Conservation (phyloP, 2,329 filamentous ascomycete species). For the Tolypocladium nubicola region DNA sequence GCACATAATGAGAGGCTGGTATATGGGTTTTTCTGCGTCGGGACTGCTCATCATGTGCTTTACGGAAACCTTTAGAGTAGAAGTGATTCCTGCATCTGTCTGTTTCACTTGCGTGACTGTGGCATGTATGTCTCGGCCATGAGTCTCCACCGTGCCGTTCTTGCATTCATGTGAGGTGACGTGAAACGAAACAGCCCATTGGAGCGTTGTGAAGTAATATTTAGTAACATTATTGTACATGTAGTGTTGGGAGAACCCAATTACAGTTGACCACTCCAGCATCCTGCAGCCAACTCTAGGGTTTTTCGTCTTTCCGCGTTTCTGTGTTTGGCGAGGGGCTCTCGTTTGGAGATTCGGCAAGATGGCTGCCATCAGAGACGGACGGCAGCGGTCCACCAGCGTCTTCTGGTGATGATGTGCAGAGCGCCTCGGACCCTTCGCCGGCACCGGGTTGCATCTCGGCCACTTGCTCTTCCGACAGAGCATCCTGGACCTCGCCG, state of each 20-base stretch:
- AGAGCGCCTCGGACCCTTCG: background rate
- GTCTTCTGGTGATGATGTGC: background rate
- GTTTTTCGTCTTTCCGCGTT: background rate
- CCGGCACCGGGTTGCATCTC: background rate
- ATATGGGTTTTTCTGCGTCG: constrained; percentile 25
- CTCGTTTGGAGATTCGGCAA: background rate
- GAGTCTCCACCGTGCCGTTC: background rate
- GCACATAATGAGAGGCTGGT: constrained; percentile 32
- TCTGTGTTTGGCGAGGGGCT: background rate
- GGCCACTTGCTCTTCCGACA: background rate
- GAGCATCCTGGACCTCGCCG: background rate
- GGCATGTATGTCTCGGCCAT: background rate
- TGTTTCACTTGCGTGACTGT: background rate
- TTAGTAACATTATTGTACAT: background rate
- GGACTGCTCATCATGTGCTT: constrained; percentile 35
- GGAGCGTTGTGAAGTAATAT: too few relatives aligned
- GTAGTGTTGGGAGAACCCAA: too few relatives aligned
- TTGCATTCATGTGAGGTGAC: too few relatives aligned
- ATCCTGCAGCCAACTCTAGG: constrained; percentile 4
- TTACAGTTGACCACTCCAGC: background rate
- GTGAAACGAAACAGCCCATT: too few relatives aligned
- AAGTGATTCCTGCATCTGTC: constrained; percentile 24
- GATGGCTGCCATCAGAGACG: background rate
- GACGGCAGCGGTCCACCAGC: background rate
- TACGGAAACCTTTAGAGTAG: constrained; percentile 37